A percentile compares a stretch with the other conserved stretches of the same genome.
Evolutionary conservation across 2,329 filamentous ascomycete species (phyloP).

Genomic region (Phialophora macrospora): DNA sequence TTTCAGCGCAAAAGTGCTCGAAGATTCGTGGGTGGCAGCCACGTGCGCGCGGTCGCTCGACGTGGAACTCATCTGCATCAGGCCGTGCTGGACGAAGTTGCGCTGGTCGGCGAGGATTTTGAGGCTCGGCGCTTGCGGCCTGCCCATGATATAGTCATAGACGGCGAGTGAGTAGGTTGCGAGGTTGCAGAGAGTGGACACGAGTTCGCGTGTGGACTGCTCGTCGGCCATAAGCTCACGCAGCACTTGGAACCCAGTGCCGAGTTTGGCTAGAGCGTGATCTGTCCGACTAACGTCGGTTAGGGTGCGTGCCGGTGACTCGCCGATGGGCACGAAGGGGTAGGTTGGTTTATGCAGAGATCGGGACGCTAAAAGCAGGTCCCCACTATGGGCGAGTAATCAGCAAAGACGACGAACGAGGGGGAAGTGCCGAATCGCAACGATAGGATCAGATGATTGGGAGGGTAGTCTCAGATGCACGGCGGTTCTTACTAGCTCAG

Average conservation of each 20-base stretch:
- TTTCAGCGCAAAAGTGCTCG: constrained; percentile 36
- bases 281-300: constrained; percentile 11
- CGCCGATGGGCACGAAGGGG: constrained; percentile 17
- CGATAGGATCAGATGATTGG: neutral
- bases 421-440: neutral
- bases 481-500: constrained; percentile 23
- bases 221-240: constrained; percentile 6
- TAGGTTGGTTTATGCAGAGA: constrained; percentile 10
- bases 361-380: constrained; percentile 22
- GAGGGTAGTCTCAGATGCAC: neutral
- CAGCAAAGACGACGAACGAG: neutral
- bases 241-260: constrained; percentile 17
- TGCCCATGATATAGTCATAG: constrained; percentile 22
- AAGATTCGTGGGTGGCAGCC: neutral
- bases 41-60: neutral
- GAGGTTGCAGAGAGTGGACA: neutral
- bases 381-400: constrained; percentile 17
- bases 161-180: constrained; percentile 20
- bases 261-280: constrained; percentile 22
- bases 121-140: constrained; percentile 13
- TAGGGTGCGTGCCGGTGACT: constrained; percentile 15
- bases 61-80: constrained; percentile 37
- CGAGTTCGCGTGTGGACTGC: neutral
- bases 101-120: constrained; percentile 44
- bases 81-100: constrained; percentile 46